Evolutionary conservation across 208 protist genomes (phyloP).

Genomic region (Crithidia fasciculata): DNA sequence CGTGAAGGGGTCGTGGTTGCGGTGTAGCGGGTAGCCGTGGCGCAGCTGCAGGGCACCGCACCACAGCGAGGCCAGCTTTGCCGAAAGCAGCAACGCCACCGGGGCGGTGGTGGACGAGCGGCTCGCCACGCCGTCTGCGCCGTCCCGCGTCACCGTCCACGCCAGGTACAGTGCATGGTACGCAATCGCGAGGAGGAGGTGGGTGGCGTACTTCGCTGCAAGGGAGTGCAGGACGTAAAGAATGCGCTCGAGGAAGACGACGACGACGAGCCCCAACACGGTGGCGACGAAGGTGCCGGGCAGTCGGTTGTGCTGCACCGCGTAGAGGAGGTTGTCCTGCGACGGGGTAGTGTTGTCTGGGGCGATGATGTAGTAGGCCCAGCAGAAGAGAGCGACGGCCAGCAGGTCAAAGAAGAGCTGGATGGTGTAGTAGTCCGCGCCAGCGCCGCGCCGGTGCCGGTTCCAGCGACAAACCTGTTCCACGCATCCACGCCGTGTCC

Average conservation of each 20-base stretch:
- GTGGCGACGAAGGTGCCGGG: constrained; percentile 70
- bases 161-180: constrained; percentile 52
- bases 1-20: constrained; percentile 63
- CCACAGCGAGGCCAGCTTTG: constrained; percentile 54
- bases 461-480: constrained; percentile 13
- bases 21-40: constrained; percentile 53
- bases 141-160: constrained; percentile 29
- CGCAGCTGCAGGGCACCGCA: constrained; percentile 58
- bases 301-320: constrained; percentile 70
- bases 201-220: constrained; percentile 46
- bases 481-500: no score
- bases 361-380: constrained; percentile 58
- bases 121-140: neutral
- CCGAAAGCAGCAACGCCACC: constrained; percentile 35
- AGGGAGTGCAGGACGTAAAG: constrained; percentile 61
- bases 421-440: constrained; percentile 55
- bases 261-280: constrained; percentile 53
- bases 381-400: constrained; percentile 49
- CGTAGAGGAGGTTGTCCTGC: constrained; percentile 53
- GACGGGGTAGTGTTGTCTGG: constrained; percentile 25
- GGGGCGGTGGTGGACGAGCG: constrained; percentile 17
- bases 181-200: constrained; percentile 29
- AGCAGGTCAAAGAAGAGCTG: constrained; percentile 53
- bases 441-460: constrained; percentile 47
- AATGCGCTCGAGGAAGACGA: constrained; percentile 66